These are phyloP conservation scores for Backusella macrospora DNA, from an alignment of 192 early-diverging fungal species.

Conservation along the genomic window DNA sequence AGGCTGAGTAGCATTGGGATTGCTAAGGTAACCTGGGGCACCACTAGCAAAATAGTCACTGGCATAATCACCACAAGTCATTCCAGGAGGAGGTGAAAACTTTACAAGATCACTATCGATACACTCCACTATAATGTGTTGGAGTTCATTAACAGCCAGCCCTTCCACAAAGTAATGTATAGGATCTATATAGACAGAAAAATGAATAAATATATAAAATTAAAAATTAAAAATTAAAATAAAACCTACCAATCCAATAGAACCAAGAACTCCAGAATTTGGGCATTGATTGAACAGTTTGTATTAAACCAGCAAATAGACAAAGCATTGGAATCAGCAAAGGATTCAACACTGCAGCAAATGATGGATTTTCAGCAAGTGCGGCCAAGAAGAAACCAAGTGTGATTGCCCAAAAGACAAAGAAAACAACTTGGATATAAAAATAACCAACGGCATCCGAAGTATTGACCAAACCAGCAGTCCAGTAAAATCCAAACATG, in stretches of 20 bases:
- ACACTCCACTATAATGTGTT: constrained; percentile 53
- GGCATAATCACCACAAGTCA: constrained; percentile 62
- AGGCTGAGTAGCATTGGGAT: constrained; percentile 28
- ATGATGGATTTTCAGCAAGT: constrained; percentile 57
- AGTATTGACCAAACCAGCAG: constrained; percentile 58
- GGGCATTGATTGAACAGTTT: constrained; percentile 60
- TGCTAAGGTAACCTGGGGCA: constrained; percentile 8
- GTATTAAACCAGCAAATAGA: constrained; percentile 74
- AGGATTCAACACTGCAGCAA: constrained; percentile 67
- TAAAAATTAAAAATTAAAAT: background rate
- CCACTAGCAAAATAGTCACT: constrained; percentile 7
- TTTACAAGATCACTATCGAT: constrained; percentile 49
- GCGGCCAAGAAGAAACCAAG: constrained; percentile 71
- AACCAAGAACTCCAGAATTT: constrained; percentile 73
- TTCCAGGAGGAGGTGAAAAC: constrained; percentile 59
- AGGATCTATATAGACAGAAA: constrained; percentile 38
- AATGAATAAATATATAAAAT: background rate
- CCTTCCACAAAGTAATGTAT: constrained; percentile 72
- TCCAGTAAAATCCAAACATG: constrained; percentile 78
- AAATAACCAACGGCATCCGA: constrained; percentile 63
- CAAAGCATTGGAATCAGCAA: constrained; percentile 66
- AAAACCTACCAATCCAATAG: constrained; percentile 54
- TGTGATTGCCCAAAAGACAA: constrained; percentile 65
- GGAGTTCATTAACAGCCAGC: constrained; percentile 60
- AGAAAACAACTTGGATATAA: constrained; percentile 61